A percentile compares a stretch with the other conserved stretches of the same genome.
phyloP scores from a whole-genome alignment of 202 grass and related monocot species.

The Bolboschoenoplectus hybrid region DNA sequence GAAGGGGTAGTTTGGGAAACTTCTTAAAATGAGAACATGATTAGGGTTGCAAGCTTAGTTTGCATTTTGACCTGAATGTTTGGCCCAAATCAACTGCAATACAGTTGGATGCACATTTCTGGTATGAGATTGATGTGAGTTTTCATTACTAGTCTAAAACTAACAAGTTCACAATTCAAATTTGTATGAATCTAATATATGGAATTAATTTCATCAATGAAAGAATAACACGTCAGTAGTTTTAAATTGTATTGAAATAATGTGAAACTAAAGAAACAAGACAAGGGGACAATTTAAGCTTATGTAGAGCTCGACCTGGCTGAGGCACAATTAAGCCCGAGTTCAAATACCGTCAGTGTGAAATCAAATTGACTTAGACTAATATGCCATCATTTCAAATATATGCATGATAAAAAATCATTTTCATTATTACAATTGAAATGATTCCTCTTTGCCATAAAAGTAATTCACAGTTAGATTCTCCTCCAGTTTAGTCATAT shows the following conservation, averaged over 20 bases:
- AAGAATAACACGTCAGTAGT: neutral
- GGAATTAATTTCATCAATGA: neutral
- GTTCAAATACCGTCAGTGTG: neutral
- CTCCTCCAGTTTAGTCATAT: neutral
- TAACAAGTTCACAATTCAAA: neutral
- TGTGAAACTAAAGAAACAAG: neutral
- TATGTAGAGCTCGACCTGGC: neutral
- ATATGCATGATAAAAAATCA: neutral
- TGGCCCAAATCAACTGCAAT: neutral
- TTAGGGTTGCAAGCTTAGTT: neutral
- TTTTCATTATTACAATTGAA: neutral
- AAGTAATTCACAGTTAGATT: neutral
- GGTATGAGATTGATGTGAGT: neutral
- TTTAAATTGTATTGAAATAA: neutral
- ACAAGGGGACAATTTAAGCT: neutral
- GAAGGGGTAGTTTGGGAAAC: neutral
- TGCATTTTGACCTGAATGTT: neutral
- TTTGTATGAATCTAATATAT: slow-evolving; percentile 11
- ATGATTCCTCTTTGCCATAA: neutral
- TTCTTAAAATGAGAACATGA: neutral
- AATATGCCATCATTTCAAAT: too few relatives aligned
- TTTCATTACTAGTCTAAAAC: neutral
- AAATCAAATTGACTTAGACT: neutral
- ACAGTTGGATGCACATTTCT: neutral
- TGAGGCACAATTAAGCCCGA: neutral